Evolutionary conservation across 2,329 filamentous ascomycete genomes (phyloP).

Genomic region (Purpureocillium lavendulum): DNA sequence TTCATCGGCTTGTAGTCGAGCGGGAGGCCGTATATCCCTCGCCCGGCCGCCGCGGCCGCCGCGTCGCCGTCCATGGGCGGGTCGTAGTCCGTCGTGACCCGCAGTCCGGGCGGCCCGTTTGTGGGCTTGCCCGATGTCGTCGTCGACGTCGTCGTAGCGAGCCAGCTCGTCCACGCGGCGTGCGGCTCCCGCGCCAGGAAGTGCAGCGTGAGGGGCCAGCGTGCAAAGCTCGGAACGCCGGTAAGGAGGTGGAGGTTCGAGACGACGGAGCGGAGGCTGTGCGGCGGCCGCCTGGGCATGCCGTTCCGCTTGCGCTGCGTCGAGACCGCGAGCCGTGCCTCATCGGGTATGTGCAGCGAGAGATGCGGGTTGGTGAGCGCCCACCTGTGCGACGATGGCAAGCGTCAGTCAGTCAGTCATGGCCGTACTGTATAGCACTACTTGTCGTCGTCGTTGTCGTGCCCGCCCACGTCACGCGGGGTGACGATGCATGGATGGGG

Average conservation of each 20-base stretch:
- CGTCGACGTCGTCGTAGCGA: too few relatives aligned
- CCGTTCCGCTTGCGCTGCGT: conserved; percentile 43
- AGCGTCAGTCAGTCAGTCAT: too few relatives aligned
- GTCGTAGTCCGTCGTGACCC: conserved; percentile 49
- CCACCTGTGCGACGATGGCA: conserved; percentile 70
- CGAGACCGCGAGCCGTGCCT: conserved; percentile 48
- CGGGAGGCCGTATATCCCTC: conserved; percentile 46
- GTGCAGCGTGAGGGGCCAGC: conserved; percentile 74
- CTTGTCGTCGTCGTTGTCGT: too few relatives aligned
- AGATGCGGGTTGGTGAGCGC: conserved; percentile 80
- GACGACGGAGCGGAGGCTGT: conserved; percentile 59
- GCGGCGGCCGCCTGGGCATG: conserved; percentile 46
- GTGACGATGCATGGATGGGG: too few relatives aligned
- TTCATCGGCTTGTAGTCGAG: conserved; percentile 47
- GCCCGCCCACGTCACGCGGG: too few relatives aligned
- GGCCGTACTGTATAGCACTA: too few relatives aligned
- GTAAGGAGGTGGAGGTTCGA: conserved; percentile 77
- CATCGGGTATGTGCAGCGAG: conserved; percentile 66
- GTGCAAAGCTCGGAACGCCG: conserved; percentile 66
- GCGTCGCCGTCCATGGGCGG: conserved; percentile 10
- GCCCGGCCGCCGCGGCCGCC: conserved; percentile 10
- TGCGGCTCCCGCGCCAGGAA: conserved; percentile 70
- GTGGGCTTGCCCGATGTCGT: conserved; percentile 37
- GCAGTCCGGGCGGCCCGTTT: conserved; percentile 30
- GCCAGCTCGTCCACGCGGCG: conserved; percentile 57